Evolutionary conservation across 2,329 filamentous ascomycete genomes (phyloP).

Genomic region (Aspergillus fumigatiaffinis): DNA sequence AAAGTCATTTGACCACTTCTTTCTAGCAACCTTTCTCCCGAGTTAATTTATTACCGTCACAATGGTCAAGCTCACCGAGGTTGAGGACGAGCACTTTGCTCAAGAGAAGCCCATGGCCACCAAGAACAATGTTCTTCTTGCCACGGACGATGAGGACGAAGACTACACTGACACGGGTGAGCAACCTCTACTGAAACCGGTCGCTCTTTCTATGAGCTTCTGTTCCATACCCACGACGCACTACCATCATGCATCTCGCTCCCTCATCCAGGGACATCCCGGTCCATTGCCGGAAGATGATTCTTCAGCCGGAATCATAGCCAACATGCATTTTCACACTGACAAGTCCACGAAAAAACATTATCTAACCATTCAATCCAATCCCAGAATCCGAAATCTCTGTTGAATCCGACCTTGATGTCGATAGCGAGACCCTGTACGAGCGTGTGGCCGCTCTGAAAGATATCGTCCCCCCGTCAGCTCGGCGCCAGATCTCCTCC

Average conservation of each 20-base stretch:
- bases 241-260: neutral
- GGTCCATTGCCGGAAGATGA: neutral
- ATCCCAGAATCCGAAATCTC: slow-evolving; percentile 75
- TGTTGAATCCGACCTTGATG: slow-evolving; percentile 64
- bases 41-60: slow-evolving; percentile 23
- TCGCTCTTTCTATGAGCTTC: neutral
- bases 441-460: slow-evolving; percentile 69
- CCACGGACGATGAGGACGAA: slow-evolving; percentile 62
- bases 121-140: slow-evolving; percentile 53
- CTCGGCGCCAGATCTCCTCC: slow-evolving; percentile 64
- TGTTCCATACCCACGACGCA: neutral
- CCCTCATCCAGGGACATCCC: neutral
- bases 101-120: slow-evolving; percentile 61
- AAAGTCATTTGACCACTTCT: slow-evolving; percentile 2
- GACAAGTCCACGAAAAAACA: neutral
- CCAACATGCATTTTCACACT: neutral
- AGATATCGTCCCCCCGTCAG: slow-evolving; percentile 71
- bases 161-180: slow-evolving; percentile 91
- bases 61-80: slow-evolving; percentile 97
- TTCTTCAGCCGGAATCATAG: neutral
- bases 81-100: slow-evolving; percentile 93
- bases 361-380: slow-evolving; percentile 13
- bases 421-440: slow-evolving; percentile 57
- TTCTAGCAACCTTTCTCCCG: slow-evolving; percentile 2
- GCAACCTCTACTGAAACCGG: slow-evolving; percentile 19